Conservation (phyloP, 2,329 filamentous ascomycete species). For the Exophiala viscosa region DNA sequence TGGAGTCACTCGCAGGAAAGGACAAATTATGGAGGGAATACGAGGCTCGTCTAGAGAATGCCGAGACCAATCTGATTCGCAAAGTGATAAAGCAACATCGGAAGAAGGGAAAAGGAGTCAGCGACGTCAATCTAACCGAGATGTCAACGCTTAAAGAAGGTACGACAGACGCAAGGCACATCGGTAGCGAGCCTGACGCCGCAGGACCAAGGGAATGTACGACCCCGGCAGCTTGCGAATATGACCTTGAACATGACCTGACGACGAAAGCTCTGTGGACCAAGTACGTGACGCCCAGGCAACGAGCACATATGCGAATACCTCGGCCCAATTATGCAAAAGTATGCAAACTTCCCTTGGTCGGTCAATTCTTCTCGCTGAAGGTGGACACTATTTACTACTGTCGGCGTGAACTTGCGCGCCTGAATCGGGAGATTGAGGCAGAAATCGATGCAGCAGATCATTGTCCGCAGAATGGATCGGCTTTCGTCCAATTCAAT, state of each 20-base stretch:
- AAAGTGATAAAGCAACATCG: slow-evolving; percentile 23
- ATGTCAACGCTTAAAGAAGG: slow-evolving; percentile 4
- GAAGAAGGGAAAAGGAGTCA: slow-evolving; percentile 16
- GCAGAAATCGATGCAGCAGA: slow-evolving; percentile 25
- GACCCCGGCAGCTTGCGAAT: slow-evolving; percentile 12
- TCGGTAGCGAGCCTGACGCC: neutral
- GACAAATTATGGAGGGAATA: slow-evolving; percentile 29
- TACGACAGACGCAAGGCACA: neutral
- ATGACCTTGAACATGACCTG: slow-evolving; percentile 16
- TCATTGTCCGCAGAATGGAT: slow-evolving; percentile 24
- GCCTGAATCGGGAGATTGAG: slow-evolving; percentile 29
- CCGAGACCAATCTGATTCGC: slow-evolving; percentile 28
- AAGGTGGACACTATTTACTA: slow-evolving; percentile 30
- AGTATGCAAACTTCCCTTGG: slow-evolving; percentile 25
- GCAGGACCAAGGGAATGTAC: slow-evolving; percentile 2
- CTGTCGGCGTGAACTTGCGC: slow-evolving; percentile 29
- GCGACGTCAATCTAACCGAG: slow-evolving; percentile 4
- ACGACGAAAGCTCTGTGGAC: slow-evolving; percentile 27
- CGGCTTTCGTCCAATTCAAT: slow-evolving; percentile 30
- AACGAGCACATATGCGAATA: slow-evolving; percentile 28
- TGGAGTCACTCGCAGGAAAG: slow-evolving; percentile 28
- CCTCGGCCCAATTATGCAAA: slow-evolving; percentile 21
- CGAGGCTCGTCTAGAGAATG: slow-evolving; percentile 32
- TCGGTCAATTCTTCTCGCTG: slow-evolving; percentile 26
- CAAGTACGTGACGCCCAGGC: slow-evolving; percentile 24